Percentiles rank a stretch among this genome's conserved stretches.
phyloP scores from a whole-genome alignment of 1,139 yeast genomes.

The Suhomyces chickasaworum region DNA sequence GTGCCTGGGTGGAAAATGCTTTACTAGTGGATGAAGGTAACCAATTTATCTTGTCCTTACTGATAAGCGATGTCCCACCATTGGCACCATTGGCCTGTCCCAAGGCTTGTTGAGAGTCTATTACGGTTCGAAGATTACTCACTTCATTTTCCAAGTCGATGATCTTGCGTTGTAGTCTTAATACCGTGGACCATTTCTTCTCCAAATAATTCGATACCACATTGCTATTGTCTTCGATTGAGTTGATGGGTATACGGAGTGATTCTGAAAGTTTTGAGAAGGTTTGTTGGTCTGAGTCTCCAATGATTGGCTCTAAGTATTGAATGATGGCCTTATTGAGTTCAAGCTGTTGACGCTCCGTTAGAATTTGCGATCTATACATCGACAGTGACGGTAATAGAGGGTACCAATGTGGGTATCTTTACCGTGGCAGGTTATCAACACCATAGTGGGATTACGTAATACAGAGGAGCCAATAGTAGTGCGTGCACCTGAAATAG shows the following conservation, averaged over 20 bases:
- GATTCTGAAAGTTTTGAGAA: constrained; percentile 13
- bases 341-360: constrained; percentile 54
- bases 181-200: constrained; percentile 87
- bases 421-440: constrained; percentile 1
- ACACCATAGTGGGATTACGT: constrained; percentile 1
- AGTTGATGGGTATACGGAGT: constrained; percentile 14
- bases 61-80: constrained; percentile 12
- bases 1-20: constrained; percentile 53
- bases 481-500: background rate
- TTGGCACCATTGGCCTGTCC: constrained; percentile 8
- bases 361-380: constrained; percentile 33
- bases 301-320: constrained; percentile 45
- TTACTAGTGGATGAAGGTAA: constrained; percentile 60
- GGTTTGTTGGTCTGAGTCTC: constrained; percentile 17
- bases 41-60: constrained; percentile 60
- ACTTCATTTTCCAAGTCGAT: constrained; percentile 57
- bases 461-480: background rate
- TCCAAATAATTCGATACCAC: constrained; percentile 60
- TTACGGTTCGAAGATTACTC: constrained; percentile 39
- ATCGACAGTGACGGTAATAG: constrained; percentile 1
- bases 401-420: background rate
- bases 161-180: constrained; percentile 75
- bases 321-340: constrained; percentile 59
- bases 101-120: constrained; percentile 34
- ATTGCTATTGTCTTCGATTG: constrained; percentile 16